These are phyloP conservation scores for Grosmannia serpens DNA, from an alignment of 2,329 filamentous ascomycete species.

Conservation along the genomic window DNA sequence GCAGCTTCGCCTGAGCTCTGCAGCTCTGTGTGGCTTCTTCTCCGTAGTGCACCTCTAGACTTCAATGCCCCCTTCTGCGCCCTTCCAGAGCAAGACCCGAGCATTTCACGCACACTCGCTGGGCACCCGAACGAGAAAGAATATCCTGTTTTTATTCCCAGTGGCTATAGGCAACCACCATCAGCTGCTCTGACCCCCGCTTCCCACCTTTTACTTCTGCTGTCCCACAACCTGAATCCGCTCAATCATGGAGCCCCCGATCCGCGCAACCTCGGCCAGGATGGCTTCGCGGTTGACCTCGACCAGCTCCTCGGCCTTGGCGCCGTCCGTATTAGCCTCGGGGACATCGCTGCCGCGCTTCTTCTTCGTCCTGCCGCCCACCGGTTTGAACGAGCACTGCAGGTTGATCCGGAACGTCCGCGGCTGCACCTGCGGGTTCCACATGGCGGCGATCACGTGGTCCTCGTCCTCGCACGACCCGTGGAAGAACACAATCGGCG, in stretches of 20 bases:
- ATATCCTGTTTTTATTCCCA: not conserved
- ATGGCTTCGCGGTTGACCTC: constrained; percentile 57
- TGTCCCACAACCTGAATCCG: constrained; percentile 39
- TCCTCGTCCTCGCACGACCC: constrained; percentile 41
- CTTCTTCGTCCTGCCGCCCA: constrained; percentile 9
- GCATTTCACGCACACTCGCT: no score
- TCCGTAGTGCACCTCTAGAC: no score
- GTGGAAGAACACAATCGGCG: constrained; percentile 67
- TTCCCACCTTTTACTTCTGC: not conserved
- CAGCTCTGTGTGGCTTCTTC: no score
- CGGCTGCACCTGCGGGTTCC: constrained; percentile 41
- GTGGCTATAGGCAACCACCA: not conserved
- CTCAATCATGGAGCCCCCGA: constrained; percentile 56
- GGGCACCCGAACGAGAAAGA: no score
- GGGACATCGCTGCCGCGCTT: not conserved
- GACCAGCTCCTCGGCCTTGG: constrained; percentile 28
- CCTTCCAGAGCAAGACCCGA: no score
- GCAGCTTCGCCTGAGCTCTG: no score
- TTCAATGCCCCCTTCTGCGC: no score
- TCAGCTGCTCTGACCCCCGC: not conserved
- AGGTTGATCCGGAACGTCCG: constrained; percentile 61
- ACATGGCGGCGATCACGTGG: constrained; percentile 42
- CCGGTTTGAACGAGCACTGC: constrained; percentile 53
- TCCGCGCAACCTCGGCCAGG: constrained; percentile 59
- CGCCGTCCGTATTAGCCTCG: not conserved